Conservation (phyloP, 2,329 filamentous ascomycete genomes). For the Colletotrichum cuscutae region DNA sequence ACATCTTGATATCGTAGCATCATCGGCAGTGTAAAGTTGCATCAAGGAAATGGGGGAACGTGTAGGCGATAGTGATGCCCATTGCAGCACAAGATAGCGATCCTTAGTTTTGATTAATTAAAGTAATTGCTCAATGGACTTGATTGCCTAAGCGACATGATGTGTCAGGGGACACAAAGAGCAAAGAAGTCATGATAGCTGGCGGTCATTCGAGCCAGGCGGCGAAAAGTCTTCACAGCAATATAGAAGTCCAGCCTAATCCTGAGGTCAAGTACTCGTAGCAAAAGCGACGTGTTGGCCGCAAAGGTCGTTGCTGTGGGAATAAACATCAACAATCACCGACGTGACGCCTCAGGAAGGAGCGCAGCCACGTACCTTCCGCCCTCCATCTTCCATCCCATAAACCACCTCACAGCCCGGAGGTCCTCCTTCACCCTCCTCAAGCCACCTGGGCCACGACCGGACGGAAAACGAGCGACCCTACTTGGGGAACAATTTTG, state of each 20-base stretch:
- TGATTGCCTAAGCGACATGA: neutral
- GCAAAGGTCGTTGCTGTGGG: neutral
- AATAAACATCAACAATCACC: neutral
- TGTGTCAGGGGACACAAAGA: neutral
- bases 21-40: neutral
- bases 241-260: neutral
- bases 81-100: neutral
- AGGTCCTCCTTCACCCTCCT: neutral
- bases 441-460: neutral
- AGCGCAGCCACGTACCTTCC: neutral
- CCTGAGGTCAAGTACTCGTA: neutral
- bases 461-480: neutral
- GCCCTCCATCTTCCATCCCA: too few relatives aligned
- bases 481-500: neutral
- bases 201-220: neutral
- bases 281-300: neutral
- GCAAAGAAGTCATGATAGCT: neutral
- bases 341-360: neutral
- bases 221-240: neutral
- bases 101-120: neutral
- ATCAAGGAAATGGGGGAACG: neutral
- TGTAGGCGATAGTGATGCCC: neutral
- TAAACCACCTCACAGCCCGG: too few relatives aligned
- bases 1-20: neutral
- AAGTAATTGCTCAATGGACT: neutral